Percentiles rank a stretch among this genome's conserved stretches.
Evolutionary conservation across 768 basidiomycete species (phyloP).

Genomic region (Hirschioporus abietinus): DNA sequence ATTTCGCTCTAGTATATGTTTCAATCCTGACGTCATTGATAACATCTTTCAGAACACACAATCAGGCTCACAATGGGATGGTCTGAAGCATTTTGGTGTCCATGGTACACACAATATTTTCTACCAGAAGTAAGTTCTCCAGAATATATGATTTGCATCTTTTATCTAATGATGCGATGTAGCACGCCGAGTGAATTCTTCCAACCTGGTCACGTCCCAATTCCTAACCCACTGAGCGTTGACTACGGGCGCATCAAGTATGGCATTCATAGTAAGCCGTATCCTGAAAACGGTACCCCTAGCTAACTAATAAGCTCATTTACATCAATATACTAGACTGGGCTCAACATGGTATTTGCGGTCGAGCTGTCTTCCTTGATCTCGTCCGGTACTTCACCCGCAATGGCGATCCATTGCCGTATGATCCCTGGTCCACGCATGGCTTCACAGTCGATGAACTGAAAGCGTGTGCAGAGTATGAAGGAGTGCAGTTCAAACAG

Average conservation of each 20-base stretch:
- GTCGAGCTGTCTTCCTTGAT: conserved; percentile 64
- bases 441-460: conserved; percentile 49
- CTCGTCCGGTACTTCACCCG: conserved; percentile 49
- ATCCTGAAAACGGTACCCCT: not conserved
- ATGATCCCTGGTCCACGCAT: conserved; percentile 59
- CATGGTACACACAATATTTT: conserved; percentile 43
- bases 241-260: conserved; percentile 43
- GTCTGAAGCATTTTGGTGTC: conserved; percentile 54
- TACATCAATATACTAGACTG: conserved; percentile 43
- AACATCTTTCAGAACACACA: conserved; percentile 53
- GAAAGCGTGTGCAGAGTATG: conserved; percentile 49
- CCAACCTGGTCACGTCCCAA: conserved; percentile 39
- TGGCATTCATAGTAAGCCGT: conserved; percentile 62
- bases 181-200: conserved; percentile 42
- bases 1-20: not conserved
- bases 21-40: not conserved
- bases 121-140: conserved; percentile 50
- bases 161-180: not conserved
- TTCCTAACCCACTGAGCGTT: conserved; percentile 44
- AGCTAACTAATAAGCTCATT: conserved; percentile 7
- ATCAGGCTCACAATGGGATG: conserved; percentile 69
- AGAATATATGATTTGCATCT: not conserved
- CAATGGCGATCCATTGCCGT: conserved; percentile 37
- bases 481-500: conserved; percentile 52
- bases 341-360: conserved; percentile 66